A percentile compares a stretch with the other conserved stretches of the same genome.
These are phyloP conservation scores for Phalaenopsis aphrodite DNA, from an alignment of 106 monocot species.

Conservation along the genomic window DNA sequence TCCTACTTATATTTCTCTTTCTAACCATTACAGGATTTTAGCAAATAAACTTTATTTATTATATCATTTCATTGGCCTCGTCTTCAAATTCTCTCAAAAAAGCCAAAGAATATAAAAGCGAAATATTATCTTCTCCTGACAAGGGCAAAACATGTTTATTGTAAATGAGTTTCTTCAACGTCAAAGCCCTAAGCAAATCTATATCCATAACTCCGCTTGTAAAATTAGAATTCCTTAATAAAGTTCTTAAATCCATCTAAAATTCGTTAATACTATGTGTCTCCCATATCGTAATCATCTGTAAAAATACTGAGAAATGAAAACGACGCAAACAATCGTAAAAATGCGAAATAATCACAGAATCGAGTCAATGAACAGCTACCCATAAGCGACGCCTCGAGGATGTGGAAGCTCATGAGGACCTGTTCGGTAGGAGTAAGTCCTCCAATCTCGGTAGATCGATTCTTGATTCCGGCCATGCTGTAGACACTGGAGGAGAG, in stretches of 20 bases:
- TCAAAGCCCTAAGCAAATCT: not conserved
- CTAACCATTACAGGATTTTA: not conserved
- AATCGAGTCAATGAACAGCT: not conserved
- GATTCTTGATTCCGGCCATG: conserved; percentile 50
- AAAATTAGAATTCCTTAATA: not conserved
- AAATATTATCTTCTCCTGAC: not conserved
- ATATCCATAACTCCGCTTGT: not conserved
- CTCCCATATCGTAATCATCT: not conserved
- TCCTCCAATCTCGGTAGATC: conserved; percentile 30
- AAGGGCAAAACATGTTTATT: not conserved
- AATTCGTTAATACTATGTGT: not conserved
- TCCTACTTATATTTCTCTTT: not conserved
- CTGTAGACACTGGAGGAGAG: conserved; percentile 52
- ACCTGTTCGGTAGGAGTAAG: conserved; percentile 87
- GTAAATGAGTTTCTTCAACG: not conserved
- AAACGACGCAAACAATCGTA: not conserved
- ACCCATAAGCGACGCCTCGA: conserved; percentile 86
- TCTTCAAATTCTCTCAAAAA: not conserved
- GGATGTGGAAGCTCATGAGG: conserved; percentile 69
- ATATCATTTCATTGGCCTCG: not conserved
- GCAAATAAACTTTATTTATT: not conserved
- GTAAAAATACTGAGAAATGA: not conserved
- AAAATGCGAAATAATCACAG: not conserved
- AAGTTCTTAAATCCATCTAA: not conserved
- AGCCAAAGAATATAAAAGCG: not conserved